phyloP scores from a whole-genome alignment of 805 yeast species.

The Candida germanica region DNA sequence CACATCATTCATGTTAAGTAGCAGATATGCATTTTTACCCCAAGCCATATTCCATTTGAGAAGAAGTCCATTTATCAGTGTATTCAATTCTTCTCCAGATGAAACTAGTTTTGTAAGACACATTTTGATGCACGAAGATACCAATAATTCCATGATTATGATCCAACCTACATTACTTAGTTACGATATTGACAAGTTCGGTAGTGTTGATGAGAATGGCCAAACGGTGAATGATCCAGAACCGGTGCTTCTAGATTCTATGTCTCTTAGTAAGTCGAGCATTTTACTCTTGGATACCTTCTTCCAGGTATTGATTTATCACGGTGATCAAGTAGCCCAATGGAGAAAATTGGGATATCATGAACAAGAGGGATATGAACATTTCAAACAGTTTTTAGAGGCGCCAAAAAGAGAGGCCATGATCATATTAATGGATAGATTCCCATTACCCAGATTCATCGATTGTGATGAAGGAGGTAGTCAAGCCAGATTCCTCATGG shows the following conservation, averaged over 20 bases:
- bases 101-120: constrained; percentile 98
- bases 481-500: constrained; percentile 93
- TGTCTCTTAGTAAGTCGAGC: constrained; percentile 84
- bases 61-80: constrained; percentile 93
- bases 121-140: constrained; percentile 85
- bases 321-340: constrained; percentile 90
- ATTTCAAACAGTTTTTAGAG: constrained; percentile 80
- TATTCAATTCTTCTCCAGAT: constrained; percentile 97
- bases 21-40: constrained; percentile 83
- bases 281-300: constrained; percentile 90
- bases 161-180: constrained; percentile 91
- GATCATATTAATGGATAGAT: constrained; percentile 83
- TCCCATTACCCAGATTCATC: constrained; percentile 96
- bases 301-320: constrained; percentile 93
- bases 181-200: constrained; percentile 47
- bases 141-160: constrained; percentile 90
- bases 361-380: constrained; percentile 83
- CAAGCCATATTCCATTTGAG: constrained; percentile 95
- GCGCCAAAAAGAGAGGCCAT: constrained; percentile 93
- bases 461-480: constrained; percentile 98
- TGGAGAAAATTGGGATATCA: constrained; percentile 97
- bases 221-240: constrained; percentile 58
- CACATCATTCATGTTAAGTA: constrained; percentile 75
- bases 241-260: constrained; percentile 91
- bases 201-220: constrained; percentile 30